Conservation (phyloP, 257 asterid genomes). For the Schizonepeta tenuifolia region DNA sequence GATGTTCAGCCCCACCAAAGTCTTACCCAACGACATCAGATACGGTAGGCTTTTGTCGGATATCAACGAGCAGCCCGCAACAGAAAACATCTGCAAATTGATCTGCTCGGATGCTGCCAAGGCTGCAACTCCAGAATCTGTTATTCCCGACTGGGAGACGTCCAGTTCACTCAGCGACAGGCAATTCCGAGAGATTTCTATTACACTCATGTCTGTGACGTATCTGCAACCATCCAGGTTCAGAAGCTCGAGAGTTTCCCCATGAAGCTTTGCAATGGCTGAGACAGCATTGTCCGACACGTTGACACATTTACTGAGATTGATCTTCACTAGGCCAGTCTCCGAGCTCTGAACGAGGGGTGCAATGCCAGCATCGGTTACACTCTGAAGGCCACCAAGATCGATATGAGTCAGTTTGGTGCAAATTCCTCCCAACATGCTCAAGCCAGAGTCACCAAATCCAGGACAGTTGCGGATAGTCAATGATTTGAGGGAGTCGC, state of each 20-base stretch:
- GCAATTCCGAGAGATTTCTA: constrained; percentile 60
- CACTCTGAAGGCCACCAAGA: constrained; percentile 49
- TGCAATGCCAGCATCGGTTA: constrained; percentile 66
- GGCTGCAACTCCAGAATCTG: constrained; percentile 61
- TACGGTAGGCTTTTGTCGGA: constrained; percentile 60
- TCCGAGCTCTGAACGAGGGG: constrained; percentile 57
- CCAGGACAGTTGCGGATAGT: constrained; percentile 72
- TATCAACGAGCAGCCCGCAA: constrained; percentile 54
- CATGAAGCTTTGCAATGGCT: constrained; percentile 59
- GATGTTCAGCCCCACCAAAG: constrained; percentile 67
- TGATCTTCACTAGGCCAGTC: constrained; percentile 63
- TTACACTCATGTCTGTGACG: constrained; percentile 63
- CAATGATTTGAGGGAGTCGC: constrained; percentile 63
- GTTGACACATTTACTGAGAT: constrained; percentile 66
- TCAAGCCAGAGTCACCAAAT: constrained; percentile 59
- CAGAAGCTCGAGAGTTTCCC: constrained; percentile 65
- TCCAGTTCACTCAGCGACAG: constrained; percentile 61
- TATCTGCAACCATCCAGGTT: constrained; percentile 66
- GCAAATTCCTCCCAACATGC: constrained; percentile 59
- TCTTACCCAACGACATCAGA: constrained; percentile 51
- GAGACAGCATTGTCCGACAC: constrained; percentile 59
- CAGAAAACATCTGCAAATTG: constrained; percentile 55
- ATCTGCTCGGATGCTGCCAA: constrained; percentile 55
- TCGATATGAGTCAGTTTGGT: constrained; percentile 59
- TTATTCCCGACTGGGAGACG: constrained; percentile 56